Conservation (phyloP, 2,329 filamentous ascomycete species). For the Polytolypa hystricis region DNA sequence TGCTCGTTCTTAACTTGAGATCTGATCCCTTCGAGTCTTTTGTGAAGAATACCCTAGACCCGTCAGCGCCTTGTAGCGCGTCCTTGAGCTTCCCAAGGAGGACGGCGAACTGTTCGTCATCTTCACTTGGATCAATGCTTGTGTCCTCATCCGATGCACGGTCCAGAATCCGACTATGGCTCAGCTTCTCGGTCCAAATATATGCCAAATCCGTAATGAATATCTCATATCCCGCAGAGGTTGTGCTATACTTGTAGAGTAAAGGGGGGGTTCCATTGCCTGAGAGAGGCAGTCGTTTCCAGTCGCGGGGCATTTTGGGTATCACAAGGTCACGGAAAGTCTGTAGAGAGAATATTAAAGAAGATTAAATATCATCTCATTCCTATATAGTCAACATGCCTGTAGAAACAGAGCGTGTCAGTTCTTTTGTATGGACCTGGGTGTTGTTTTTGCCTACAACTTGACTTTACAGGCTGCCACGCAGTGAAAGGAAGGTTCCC, state of each 20-base stretch:
- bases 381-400: too few species aligned
- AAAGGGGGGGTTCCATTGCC: conserved; percentile 23
- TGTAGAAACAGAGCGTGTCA: too few species aligned
- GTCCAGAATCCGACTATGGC: conserved; percentile 34
- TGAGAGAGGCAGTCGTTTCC: conserved; percentile 25
- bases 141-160: conserved; percentile 40
- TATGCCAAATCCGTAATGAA: conserved; percentile 47
- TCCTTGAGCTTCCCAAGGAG: conserved; percentile 45
- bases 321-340: too few species aligned
- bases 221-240: conserved; percentile 37
- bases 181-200: conserved; percentile 45
- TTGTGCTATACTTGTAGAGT: conserved; percentile 27
- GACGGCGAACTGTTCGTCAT: conserved; percentile 43
- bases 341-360: too few species aligned
- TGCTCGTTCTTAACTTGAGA: conserved; percentile 37
- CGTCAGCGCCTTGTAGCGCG: conserved; percentile 30
- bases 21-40: conserved; percentile 19
- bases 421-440: too few species aligned
- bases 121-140: conserved; percentile 50
- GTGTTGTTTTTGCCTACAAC: too few species aligned
- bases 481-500: conserved; percentile 4
- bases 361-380: too few species aligned
- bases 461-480: too few species aligned
- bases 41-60: conserved; percentile 23
- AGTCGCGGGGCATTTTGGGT: conserved; percentile 12